phyloP scores from a whole-genome alignment of 179 eudicot genomes.

The Drosera spatulata region DNA sequence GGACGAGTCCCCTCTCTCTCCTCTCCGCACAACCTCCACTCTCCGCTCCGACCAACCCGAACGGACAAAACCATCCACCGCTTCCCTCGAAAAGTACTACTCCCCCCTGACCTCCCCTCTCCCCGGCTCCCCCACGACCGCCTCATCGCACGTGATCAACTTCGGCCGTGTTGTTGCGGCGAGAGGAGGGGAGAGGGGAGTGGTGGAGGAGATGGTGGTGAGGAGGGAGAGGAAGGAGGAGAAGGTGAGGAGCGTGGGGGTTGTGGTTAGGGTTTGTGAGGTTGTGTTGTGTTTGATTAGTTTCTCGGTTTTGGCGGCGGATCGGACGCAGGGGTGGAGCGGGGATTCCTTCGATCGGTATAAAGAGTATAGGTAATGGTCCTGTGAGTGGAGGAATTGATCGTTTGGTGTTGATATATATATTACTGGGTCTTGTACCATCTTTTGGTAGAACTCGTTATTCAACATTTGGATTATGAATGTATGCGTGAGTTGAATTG shows the following conservation, averaged over 20 bases:
- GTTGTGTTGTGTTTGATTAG: conserved; percentile 57
- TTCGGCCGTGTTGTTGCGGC: conserved; percentile 19
- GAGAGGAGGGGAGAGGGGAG: conserved; percentile 16
- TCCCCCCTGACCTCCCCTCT: conserved; percentile 36
- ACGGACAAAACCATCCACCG: conserved; percentile 2
- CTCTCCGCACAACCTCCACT: conserved; percentile 37
- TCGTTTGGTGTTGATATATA: too few species aligned
- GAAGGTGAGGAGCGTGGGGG: conserved; percentile 28
- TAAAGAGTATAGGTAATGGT: conserved; percentile 57
- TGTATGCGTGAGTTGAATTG: too few species aligned
- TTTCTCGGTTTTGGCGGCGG: conserved; percentile 75
- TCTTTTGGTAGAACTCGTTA: too few species aligned
- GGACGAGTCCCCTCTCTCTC: conserved; percentile 36
- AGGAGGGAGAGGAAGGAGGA: conserved; percentile 26
- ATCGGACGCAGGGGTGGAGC: conserved; percentile 81
- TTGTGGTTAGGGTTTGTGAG: conserved; percentile 62
- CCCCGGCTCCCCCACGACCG: conserved; percentile 12
- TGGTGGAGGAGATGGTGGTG: conserved; percentile 23
- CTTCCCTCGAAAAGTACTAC: conserved; percentile 40
- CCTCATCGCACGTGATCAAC: conserved; percentile 14
- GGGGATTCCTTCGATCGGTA: conserved; percentile 93
- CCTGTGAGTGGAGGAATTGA: too few species aligned
- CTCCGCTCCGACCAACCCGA: conserved; percentile 41
- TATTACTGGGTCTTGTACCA: too few species aligned
- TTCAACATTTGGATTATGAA: too few species aligned